phyloP scores from a whole-genome alignment of 192 early-diverging fungal species.

The Chytriomyces sp. region DNA sequence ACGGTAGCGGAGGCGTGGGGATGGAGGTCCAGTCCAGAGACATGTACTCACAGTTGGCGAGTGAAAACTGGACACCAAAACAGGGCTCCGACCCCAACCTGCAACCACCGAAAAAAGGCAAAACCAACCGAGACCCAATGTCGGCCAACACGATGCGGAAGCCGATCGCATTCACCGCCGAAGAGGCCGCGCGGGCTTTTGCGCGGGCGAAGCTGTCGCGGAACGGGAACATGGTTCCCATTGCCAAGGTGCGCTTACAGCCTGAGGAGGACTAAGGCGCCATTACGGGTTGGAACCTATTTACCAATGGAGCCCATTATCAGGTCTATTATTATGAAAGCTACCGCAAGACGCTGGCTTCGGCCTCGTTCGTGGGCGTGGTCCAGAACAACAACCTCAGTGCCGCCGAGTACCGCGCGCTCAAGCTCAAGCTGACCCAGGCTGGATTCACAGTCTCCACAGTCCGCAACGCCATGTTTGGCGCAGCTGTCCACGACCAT shows the following conservation, averaged over 20 bases:
- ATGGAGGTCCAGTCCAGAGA: too few species aligned
- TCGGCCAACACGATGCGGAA: too few species aligned
- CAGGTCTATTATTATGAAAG: conserved; percentile 12
- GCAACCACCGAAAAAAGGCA: background rate
- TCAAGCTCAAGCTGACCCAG: background rate
- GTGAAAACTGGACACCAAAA: too few species aligned
- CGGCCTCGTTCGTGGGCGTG: background rate
- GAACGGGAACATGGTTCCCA: background rate
- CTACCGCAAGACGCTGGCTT: background rate
- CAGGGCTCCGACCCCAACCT: too few species aligned
- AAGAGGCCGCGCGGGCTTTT: conserved; percentile 8
- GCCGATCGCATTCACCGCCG: background rate
- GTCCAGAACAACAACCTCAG: conserved; percentile 24
- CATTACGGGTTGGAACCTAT: too few species aligned
- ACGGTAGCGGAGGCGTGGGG: too few species aligned
- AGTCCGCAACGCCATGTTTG: conserved; percentile 1
- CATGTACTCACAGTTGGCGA: too few species aligned
- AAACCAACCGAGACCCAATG: too few species aligned
- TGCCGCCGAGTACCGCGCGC: background rate
- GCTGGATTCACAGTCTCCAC: background rate
- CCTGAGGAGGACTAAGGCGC: background rate
- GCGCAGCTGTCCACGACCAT: background rate
- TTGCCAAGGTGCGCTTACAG: conserved; percentile 10
- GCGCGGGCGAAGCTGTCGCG: conserved; percentile 21
- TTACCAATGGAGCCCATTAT: too few species aligned